Evolutionary conservation across 768 basidiomycete genomes (phyloP).

Genomic region (Podaxis sp.): DNA sequence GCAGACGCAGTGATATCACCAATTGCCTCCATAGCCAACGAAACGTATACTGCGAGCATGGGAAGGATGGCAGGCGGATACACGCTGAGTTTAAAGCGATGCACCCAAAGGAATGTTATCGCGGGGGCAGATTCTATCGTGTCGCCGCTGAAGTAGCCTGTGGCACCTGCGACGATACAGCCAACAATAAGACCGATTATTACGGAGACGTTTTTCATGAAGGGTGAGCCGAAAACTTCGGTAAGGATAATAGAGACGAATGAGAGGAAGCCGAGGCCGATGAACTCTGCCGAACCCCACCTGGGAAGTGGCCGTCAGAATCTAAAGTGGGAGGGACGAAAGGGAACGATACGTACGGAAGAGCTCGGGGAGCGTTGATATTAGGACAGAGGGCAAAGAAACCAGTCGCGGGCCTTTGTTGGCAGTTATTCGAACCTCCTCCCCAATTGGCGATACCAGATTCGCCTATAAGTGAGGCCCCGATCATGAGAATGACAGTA

Average conservation of each 20-base stretch:
- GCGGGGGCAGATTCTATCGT: conserved; percentile 66
- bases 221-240: conserved; percentile 82
- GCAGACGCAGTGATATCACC: conserved; percentile 83
- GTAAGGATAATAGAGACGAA: conserved; percentile 76
- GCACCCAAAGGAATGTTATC: conserved; percentile 84
- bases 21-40: conserved; percentile 79
- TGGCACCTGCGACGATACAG: conserved; percentile 76
- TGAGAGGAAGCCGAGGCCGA: conserved; percentile 84
- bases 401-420: conserved; percentile 55
- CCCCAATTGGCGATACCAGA: conserved; percentile 83
- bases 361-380: conserved; percentile 65
- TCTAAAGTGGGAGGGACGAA: background rate
- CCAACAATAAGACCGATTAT: conserved; percentile 76
- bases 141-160: conserved; percentile 72
- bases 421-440: conserved; percentile 76
- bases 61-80: conserved; percentile 67
- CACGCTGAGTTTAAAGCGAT: conserved; percentile 72
- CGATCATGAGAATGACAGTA: conserved; percentile 80
- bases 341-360: conserved; percentile 41
- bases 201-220: conserved; percentile 78
- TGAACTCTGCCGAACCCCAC: conserved; percentile 83
- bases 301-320: conserved; percentile 31
- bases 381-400: conserved; percentile 73
- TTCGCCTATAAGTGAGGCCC: conserved; percentile 69
- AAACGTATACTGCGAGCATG: conserved; percentile 50